phyloP scores from a whole-genome alignment of 2,329 filamentous ascomycete species.

The Sarocladiaceae sp. region DNA sequence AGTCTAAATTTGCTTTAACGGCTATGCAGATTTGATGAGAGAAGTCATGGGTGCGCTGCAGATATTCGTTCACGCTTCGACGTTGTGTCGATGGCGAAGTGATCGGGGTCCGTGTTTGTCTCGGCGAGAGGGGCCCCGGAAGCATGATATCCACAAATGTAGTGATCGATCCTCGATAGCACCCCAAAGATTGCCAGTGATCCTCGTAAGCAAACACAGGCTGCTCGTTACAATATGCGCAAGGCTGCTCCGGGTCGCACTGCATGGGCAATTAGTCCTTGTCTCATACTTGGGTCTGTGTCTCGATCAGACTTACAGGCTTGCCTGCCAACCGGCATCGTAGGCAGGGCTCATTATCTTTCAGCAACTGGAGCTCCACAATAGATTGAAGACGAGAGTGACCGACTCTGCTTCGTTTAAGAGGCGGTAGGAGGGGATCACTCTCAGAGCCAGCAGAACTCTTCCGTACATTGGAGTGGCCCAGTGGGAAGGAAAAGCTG shows the following conservation, averaged over 20 bases:
- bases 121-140: conserved; percentile 46
- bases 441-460: conserved; percentile 42
- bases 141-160: conserved; percentile 45
- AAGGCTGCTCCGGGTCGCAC: conserved; percentile 50
- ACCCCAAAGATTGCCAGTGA: conserved; percentile 47
- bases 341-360: conserved; percentile 44
- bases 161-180: conserved; percentile 44
- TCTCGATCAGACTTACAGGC: conserved; percentile 32
- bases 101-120: conserved; percentile 44
- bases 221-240: conserved; percentile 39
- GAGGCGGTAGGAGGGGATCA: conserved; percentile 49
- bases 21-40: conserved; percentile 34
- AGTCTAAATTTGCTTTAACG: conserved; percentile 44
- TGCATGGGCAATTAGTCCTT: conserved; percentile 22
- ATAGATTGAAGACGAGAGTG: conserved; percentile 54
- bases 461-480: conserved; percentile 30
- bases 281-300: not conserved
- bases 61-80: conserved; percentile 47
- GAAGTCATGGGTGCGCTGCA: conserved; percentile 42
- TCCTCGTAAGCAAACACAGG: conserved; percentile 32
- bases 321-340: conserved; percentile 44
- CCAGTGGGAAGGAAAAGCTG: conserved; percentile 33
- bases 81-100: conserved; percentile 46
- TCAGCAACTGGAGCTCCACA: conserved; percentile 48
- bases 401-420: conserved; percentile 49